A percentile compares a stretch with the other conserved stretches of the same genome.
phyloP scores from a whole-genome alignment of 805 yeast genomes.

The Barnettozyma wickerhamii region DNA sequence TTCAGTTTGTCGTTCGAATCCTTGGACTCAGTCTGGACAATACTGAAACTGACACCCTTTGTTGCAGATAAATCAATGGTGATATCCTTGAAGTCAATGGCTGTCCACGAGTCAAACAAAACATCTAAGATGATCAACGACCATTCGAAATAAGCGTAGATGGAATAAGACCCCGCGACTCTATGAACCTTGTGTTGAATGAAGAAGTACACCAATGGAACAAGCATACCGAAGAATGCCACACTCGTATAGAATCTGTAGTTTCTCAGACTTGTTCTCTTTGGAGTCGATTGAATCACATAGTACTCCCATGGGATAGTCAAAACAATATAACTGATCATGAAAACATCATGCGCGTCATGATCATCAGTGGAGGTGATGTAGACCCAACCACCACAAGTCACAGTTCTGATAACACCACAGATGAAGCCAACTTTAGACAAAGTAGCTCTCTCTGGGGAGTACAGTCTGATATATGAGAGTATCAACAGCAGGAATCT shows the following conservation, averaged over 20 bases:
- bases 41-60: slow-evolving; percentile 16
- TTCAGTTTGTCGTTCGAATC: slow-evolving; percentile 6
- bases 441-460: slow-evolving; percentile 26
- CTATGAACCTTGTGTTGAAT: slow-evolving; percentile 89
- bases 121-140: slow-evolving; percentile 77
- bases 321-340: slow-evolving; percentile 84
- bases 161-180: slow-evolving; percentile 91
- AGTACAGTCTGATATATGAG: slow-evolving; percentile 44
- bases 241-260: slow-evolving; percentile 49
- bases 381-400: slow-evolving; percentile 99
- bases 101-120: slow-evolving; percentile 78
- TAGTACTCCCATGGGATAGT: slow-evolving; percentile 88
- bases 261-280: slow-evolving; percentile 43
- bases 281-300: slow-evolving; percentile 52
- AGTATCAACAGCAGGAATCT: slow-evolving; percentile 63
- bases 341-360: slow-evolving; percentile 91
- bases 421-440: slow-evolving; percentile 43
- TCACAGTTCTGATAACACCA: slow-evolving; percentile 86
- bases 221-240: slow-evolving; percentile 64
- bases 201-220: slow-evolving; percentile 84
- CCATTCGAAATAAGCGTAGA: slow-evolving; percentile 96
- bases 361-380: slow-evolving; percentile 97
- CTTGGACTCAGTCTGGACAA: slow-evolving; percentile 11
- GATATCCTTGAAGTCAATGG: slow-evolving; percentile 63
- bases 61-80: slow-evolving; percentile 35